Evolutionary conservation across 202 grass and related monocot species (phyloP).

Genomic region (Alloteropsis angusta): DNA sequence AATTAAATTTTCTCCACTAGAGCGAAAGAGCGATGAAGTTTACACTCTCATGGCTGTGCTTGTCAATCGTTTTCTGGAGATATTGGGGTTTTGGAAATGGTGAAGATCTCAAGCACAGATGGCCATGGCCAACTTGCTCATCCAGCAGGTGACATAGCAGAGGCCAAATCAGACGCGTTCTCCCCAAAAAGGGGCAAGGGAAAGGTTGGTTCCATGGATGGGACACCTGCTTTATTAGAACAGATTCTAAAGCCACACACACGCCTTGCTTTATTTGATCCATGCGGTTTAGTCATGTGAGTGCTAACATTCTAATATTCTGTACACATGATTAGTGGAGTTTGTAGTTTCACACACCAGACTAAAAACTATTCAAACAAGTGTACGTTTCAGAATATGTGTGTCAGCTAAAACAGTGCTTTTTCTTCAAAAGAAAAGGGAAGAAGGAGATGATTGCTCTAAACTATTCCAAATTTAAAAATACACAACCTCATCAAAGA

Average conservation of each 20-base stretch:
- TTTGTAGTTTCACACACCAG: neutral
- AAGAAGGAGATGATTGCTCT: neutral
- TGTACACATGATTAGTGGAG: neutral
- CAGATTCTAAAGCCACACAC: slow-evolving; percentile 28
- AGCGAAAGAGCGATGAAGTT: neutral
- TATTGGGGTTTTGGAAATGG: neutral
- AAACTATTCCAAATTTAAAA: neutral
- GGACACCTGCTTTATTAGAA: slow-evolving; percentile 14
- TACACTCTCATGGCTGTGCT: neutral
- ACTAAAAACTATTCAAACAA: neutral
- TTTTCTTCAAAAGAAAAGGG: neutral
- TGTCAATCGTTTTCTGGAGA: neutral
- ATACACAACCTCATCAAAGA: neutral
- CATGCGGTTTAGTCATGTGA: slow-evolving; percentile 1
- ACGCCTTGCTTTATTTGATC: slow-evolving; percentile 11
- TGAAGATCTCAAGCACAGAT: neutral
- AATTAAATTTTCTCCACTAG: neutral
- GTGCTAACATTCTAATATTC: neutral
- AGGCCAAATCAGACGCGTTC: slow-evolving; percentile 25
- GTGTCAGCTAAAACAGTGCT: neutral
- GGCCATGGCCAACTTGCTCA: neutral
- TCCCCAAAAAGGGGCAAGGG: slow-evolving; percentile 12
- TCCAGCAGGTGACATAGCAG: slow-evolving; percentile 11
- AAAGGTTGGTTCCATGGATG: neutral
- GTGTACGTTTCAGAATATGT: neutral